A percentile compares a stretch with the other conserved stretches of the same genome.
These are phyloP conservation scores for Lachancea quebecensis DNA, from an alignment of 805 yeast species.

Conservation along the genomic window DNA sequence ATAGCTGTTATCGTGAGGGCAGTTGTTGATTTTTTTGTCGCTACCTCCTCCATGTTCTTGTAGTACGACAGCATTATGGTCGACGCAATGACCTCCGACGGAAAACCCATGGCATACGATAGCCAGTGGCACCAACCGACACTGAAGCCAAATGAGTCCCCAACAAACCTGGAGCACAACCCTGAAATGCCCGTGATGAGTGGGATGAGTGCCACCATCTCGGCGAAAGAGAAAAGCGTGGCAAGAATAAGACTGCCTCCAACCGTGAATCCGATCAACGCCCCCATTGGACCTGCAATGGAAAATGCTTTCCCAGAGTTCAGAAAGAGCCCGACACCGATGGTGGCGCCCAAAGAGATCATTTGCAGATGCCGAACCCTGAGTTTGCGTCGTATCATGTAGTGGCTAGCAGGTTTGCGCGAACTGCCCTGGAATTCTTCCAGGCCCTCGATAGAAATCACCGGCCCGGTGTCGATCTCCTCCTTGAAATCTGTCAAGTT, in stretches of 20 bases:
- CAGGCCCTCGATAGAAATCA: neutral
- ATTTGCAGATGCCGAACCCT: conserved; percentile 65
- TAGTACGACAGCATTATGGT: conserved; percentile 69
- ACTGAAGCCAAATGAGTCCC: conserved; percentile 71
- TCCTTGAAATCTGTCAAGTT: conserved; percentile 3
- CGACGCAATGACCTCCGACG: conserved; percentile 77
- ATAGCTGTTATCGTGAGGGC: conserved; percentile 61
- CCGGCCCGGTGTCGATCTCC: conserved; percentile 4
- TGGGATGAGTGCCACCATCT: conserved; percentile 73
- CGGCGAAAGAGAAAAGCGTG: conserved; percentile 70
- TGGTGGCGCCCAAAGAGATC: conserved; percentile 72
- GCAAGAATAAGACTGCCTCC: conserved; percentile 61
- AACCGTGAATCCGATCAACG: conserved; percentile 56
- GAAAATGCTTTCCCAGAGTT: conserved; percentile 67
- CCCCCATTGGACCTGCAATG: conserved; percentile 73
- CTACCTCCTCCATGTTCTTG: conserved; percentile 44
- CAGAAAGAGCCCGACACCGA: conserved; percentile 69
- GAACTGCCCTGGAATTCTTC: neutral
- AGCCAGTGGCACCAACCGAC: conserved; percentile 70
- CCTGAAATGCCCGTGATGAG: conserved; percentile 77
- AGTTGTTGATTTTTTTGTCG: conserved; percentile 32
- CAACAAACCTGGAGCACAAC: conserved; percentile 65
- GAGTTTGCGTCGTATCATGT: conserved; percentile 45
- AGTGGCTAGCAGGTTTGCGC: conserved; percentile 1
- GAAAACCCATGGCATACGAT: conserved; percentile 63